These are phyloP conservation scores for Cubamyces lactineus DNA, from an alignment of 768 basidiomycete species.

Conservation along the genomic window DNA sequence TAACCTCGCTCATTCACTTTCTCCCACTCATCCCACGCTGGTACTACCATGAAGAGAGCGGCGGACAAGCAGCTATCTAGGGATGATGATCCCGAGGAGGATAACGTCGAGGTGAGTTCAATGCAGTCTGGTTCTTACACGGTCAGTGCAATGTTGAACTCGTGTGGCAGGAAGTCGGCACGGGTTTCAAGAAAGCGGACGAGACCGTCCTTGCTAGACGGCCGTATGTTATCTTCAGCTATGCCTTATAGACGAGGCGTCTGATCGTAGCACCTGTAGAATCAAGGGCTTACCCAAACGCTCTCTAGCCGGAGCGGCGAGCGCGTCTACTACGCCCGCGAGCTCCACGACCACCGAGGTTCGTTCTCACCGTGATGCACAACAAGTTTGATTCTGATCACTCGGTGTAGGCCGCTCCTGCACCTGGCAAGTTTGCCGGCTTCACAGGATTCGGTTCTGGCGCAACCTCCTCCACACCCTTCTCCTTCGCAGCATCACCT, in stretches of 20 bases:
- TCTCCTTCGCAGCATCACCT: constrained; percentile 44
- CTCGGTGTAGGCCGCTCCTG: constrained; percentile 3
- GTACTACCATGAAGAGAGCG: constrained; percentile 63
- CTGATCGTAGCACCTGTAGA: constrained; percentile 40
- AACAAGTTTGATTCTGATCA: background rate
- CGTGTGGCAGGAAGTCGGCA: constrained; percentile 44
- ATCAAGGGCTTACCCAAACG: constrained; percentile 69
- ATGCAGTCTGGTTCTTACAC: background rate
- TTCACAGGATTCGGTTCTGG: constrained; percentile 57
- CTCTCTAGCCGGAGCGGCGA: constrained; percentile 30
- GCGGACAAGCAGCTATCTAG: constrained; percentile 74
- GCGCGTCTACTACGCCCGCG: constrained; percentile 19
- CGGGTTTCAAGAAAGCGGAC: constrained; percentile 63
- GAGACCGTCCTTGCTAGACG: constrained; percentile 56
- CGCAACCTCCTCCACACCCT: constrained; percentile 37
- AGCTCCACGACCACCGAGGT: constrained; percentile 21
- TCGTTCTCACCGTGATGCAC: constrained; percentile 24
- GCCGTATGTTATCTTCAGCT: constrained; percentile 47
- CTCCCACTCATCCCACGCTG: background rate
- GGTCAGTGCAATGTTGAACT: background rate
- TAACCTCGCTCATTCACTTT: background rate
- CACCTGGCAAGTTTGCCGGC: constrained; percentile 48
- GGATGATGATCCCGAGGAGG: constrained; percentile 50
- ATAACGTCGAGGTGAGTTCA: constrained; percentile 38
- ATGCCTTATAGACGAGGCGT: background rate